A percentile compares a stretch with the other conserved stretches of the same genome.
Evolutionary conservation across 768 basidiomycete species (phyloP).

Genomic region (Trametes meyenii): DNA sequence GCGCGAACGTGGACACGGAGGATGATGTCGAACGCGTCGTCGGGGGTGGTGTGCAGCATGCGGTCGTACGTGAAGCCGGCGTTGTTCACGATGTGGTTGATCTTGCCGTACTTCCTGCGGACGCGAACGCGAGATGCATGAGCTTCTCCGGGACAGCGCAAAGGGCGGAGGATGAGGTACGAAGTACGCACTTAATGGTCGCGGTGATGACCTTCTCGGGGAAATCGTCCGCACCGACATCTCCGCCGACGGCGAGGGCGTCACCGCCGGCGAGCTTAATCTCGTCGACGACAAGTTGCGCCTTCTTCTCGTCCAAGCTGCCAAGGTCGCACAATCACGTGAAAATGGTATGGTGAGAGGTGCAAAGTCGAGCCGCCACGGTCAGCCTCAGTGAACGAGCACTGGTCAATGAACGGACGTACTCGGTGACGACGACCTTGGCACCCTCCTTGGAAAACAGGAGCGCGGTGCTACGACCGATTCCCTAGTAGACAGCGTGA

Average conservation of each 20-base stretch:
- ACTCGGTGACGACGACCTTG: constrained; percentile 87
- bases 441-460: constrained; percentile 86
- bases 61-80: constrained; percentile 83
- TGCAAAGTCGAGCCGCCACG: neutral
- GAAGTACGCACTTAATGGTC: constrained; percentile 63
- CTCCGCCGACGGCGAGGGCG: constrained; percentile 73
- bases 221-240: constrained; percentile 83
- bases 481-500: constrained; percentile 53
- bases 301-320: constrained; percentile 75
- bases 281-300: constrained; percentile 67
- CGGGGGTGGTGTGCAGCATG: constrained; percentile 87
- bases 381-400: neutral
- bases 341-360: neutral
- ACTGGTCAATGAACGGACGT: constrained; percentile 21
- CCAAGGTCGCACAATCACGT: constrained; percentile 9
- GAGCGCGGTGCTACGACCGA: constrained; percentile 73
- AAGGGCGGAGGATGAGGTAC: neutral
- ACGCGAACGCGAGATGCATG: neutral
- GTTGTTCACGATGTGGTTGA: constrained; percentile 88
- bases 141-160: neutral
- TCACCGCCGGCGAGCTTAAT: constrained; percentile 75
- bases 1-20: constrained; percentile 84
- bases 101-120: constrained; percentile 75
- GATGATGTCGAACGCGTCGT: constrained; percentile 82
- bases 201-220: constrained; percentile 77